Conservation (phyloP, 306 rosid genomes). For the Arachis stenosperma region DNA sequence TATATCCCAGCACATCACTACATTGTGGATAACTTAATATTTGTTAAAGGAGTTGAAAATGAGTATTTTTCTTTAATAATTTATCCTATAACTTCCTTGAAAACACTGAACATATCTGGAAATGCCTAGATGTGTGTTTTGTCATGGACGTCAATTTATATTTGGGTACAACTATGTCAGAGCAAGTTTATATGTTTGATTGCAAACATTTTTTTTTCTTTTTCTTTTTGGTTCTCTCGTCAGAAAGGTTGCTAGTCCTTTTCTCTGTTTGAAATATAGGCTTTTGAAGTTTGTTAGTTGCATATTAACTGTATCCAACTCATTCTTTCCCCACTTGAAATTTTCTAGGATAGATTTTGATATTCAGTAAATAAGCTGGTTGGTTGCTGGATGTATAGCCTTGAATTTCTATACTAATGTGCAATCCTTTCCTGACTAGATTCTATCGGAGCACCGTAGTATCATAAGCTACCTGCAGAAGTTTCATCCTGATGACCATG, state of each 20-base stretch:
- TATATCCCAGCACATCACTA: conserved; percentile 8
- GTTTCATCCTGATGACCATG: conserved; percentile 95
- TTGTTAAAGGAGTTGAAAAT: conserved; percentile 28
- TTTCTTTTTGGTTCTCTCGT: conserved; percentile 14
- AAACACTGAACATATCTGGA: conserved; percentile 8
- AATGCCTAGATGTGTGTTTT: conserved; percentile 21
- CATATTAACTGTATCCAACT: conserved; percentile 5
- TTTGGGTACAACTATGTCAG: conserved; percentile 9
- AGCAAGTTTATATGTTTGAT: conserved; percentile 19
- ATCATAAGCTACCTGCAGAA: conserved; percentile 92
- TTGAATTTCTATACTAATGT: conserved; percentile 41
- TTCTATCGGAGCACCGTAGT: conserved; percentile 93
- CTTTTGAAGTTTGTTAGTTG: conserved; percentile 33
- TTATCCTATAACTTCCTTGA: conserved; percentile 11
- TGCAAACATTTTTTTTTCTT: conserved; percentile 26
- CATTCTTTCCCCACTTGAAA: background rate
- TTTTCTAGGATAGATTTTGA: conserved; percentile 5
- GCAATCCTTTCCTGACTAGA: conserved; percentile 54
- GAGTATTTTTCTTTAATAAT: background rate
- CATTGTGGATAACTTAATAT: conserved; percentile 21
- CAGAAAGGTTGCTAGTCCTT: background rate
- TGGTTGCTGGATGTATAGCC: conserved; percentile 32
- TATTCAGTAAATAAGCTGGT: conserved; percentile 4
- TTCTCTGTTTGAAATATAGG: background rate
- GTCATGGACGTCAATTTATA: conserved; percentile 21